Evolutionary conservation across 2,329 filamentous ascomycete species (phyloP), one percentile per base, ranked within the genome.

Genomic region (Thielaviopsis populi): DNA sequence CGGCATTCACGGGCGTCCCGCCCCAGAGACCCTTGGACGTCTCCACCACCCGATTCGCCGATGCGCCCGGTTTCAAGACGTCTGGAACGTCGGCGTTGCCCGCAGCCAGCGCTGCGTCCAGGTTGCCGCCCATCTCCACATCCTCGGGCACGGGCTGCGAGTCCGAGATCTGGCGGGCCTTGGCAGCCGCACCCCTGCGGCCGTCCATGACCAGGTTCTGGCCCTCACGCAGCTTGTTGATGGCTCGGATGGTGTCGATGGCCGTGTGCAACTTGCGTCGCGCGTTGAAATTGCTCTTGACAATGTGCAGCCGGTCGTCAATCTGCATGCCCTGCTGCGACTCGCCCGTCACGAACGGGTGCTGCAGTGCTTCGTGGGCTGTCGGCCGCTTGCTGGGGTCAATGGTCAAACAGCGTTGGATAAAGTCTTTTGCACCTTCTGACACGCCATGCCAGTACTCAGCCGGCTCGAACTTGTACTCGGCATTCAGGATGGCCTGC

Each of bases 371-470:
- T 71, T 86, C 88, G 74, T 97, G 91, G 8, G 92, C 88, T 1
- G 92, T 96, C 83, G 97, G 94, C 69, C 94, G 89, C 69, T 85
- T 82, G 65, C 82, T 82, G 1, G 91, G 88, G 72, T 97, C 91
- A 72, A 96, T 87, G 46, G 94, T 97, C 63, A 99, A 80, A 72
- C 94, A 99, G 68, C 85, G 82, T 69, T 86, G 85, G 76, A 99
- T 96, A 75, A 99, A 99, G 69, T 95, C 88, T 70, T 95, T 88
- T 50, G 92, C 89, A 59, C 84, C 82, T 62, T 86, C 80, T 27
- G 90, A 95, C 67, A 99, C 92, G 66, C 89, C 90, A 67, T 91
- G 88, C 94, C 94, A 99, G 80, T 97, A 97, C 73, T 96, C 92
- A 67, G 89, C 77, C 1, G 94, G 94, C 3, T 89, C 92, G 75